Evolutionary conservation across 768 basidiomycete genomes (phyloP), one percentile per base, ranked within the genome.

Genomic region (Suillus bovinus): DNA sequence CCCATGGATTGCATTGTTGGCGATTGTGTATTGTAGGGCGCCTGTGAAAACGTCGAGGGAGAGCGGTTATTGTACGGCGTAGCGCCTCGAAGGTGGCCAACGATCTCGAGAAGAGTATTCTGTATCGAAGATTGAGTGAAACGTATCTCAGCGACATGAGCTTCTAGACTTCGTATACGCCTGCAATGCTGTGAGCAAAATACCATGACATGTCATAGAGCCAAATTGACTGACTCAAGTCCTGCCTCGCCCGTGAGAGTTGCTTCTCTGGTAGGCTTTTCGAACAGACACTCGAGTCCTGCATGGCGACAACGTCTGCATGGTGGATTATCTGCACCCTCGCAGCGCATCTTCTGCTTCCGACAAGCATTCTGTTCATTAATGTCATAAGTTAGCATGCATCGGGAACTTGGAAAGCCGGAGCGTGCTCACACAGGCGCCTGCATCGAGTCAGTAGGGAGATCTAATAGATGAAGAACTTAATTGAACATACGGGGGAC

Each of bases 331-430:
- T 97, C 96, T 17, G 94, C 96, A 2, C 94, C 94, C 74, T 96
- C 94, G 72, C 95, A 98, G 68, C 94, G 83, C 96, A 97, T 97
- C 79, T 97, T 97, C 81, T 96, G 94, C 71, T 94, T 92, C 68
- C 95, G 82, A 76, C 95, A 96, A 20, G 94, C 92, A 86, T 96
- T 96, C 93, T 95, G 72, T 46, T 58, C 47, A 49, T 56, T 16
- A 49, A 34, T 64, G 33, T 57, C 46, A 53, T 59, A 65, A 59
- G 65, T 74, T 67, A 70, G 64, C 63, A 53, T 62, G 34, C 54
- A 34, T 44, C 29, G 63, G 62, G 56, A 67, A 68, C 27, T 63
- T 60, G 59, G 8, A 56, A 57, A 61, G 59, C 24, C 47, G 16
- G 22, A 31, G 5, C 38, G 58, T 33, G 80, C 85, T 76, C 75